These are phyloP conservation scores for Fusarium chlamydosporum DNA, from an alignment of 2,329 filamentous ascomycete species.

Conservation along the genomic window DNA sequence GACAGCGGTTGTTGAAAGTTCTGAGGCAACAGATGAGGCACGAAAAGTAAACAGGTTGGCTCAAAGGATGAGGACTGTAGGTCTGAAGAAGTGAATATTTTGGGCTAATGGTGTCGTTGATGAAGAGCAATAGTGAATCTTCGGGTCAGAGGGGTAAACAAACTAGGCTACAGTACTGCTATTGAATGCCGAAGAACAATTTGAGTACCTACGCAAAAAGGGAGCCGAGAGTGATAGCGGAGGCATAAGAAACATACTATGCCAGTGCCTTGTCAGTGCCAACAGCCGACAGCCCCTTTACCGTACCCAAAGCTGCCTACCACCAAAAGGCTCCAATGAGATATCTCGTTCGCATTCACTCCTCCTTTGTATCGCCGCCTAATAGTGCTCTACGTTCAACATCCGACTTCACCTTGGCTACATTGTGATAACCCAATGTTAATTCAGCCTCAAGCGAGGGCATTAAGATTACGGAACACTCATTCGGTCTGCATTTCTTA, in stretches of 20 bases:
- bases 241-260: not conserved
- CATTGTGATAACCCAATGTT: too few species aligned
- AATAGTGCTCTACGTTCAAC: not conserved
- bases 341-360: conserved; percentile 3
- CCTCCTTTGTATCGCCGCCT: not conserved
- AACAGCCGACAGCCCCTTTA: conserved; percentile 1
- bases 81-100: not conserved
- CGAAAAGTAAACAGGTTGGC: not conserved
- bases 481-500: not conserved
- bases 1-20: not conserved
- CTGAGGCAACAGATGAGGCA: not conserved
- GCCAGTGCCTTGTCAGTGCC: conserved; percentile 30
- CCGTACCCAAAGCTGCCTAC: not conserved
- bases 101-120: not conserved
- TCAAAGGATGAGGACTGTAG: not conserved
- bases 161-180: not conserved
- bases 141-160: not conserved
- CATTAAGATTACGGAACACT: not conserved
- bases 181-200: not conserved
- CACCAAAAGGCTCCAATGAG: not conserved
- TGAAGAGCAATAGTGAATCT: not conserved
- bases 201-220: too few species aligned
- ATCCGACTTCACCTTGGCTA: not conserved
- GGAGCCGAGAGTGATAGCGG: too few species aligned
- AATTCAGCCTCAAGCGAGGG: not conserved